phyloP scores from a whole-genome alignment of 371 early-diverging fungal genomes.

The Actinomucor elegans region DNA sequence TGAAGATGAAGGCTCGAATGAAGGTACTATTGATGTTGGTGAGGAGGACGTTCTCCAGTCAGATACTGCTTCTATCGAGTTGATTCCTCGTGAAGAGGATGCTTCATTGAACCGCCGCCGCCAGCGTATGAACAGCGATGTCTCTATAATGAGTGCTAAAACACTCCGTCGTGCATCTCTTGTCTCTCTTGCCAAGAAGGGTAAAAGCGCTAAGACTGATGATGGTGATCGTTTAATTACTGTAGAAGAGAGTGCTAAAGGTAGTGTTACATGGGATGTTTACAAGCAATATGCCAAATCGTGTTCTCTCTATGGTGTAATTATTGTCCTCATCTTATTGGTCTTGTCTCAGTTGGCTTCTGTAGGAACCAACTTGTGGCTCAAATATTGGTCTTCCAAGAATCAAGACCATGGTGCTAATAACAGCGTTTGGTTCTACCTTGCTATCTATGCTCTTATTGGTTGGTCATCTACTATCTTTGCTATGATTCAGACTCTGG shows the following conservation, averaged over 20 bases:
- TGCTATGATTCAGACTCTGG: slow-evolving; percentile 70
- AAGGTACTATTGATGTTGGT: slow-evolving; percentile 2
- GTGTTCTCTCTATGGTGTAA: slow-evolving; percentile 61
- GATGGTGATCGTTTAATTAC: slow-evolving; percentile 55
- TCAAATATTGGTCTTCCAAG: slow-evolving; percentile 70
- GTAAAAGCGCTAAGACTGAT: slow-evolving; percentile 16
- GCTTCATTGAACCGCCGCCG: slow-evolving; percentile 29
- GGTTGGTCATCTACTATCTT: slow-evolving; percentile 69
- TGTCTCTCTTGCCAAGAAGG: slow-evolving; percentile 35
- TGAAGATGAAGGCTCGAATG: slow-evolving; percentile 13
- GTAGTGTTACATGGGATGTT: slow-evolving; percentile 72
- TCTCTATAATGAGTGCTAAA: slow-evolving; percentile 34
- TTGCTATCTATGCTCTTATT: slow-evolving; percentile 79
- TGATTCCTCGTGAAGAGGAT: slow-evolving; percentile 42
- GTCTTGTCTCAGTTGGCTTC: slow-evolving; percentile 57
- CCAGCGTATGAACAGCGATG: slow-evolving; percentile 39
- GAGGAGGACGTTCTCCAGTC: slow-evolving; percentile 25
- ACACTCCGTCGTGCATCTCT: slow-evolving; percentile 61
- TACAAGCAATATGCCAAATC: slow-evolving; percentile 79
- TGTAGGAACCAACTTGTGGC: slow-evolving; percentile 67
- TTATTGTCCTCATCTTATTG: slow-evolving; percentile 55
- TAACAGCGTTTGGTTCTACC: slow-evolving; percentile 55
- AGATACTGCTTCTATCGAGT: slow-evolving; percentile 32
- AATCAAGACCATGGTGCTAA: slow-evolving; percentile 39
- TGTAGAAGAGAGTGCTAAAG: slow-evolving; percentile 78